Evolutionary conservation across 805 yeast genomes (phyloP), one percentile per base, ranked within the genome.

Genomic region (Candida tallmaniae): DNA sequence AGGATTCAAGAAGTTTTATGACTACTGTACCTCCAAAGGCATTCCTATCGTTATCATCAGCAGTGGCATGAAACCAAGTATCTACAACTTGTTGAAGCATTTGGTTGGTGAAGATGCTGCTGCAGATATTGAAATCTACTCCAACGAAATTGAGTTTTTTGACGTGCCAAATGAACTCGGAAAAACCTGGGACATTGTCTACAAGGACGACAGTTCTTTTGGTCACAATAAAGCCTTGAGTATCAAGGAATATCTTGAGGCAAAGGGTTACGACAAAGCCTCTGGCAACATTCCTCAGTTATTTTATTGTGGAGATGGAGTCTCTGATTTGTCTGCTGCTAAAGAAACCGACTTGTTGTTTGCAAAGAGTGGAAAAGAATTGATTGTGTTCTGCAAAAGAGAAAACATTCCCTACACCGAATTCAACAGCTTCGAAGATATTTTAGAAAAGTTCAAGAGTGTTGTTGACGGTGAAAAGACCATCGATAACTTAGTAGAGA

Each of bases 221-320:
- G 99, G 99, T 32, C 99, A 93, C 59, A 97, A 93, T 62, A 93
- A 93, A 65, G 80, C 96, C 20, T 71, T 75, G 37, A 82, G 93
- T 19, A 90, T 93, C 48, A 71, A 74, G 37, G 68, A 70, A 32
- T 70, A 65, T 43, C 58, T 66, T 46, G 38, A 35, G 6, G 35
- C 41, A 7, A 52, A 62, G 36, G 59, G 59, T 11, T 55, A 58
- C 40, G 47, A 50, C 38, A 23, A 29, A 18, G 12, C 37, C n/a
- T 23, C 28, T 8, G 10, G 12, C 7, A 31, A 32, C 8, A 36
- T 54, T 40, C 95, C 95, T 11, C 65, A 68, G 25, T 71, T 87
- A 48, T 86, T 90, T 57, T 93, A 93, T 68, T 85, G 95, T 52
- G 99, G 99, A 39, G 99, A 93, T 58, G 99, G 99, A 44, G 96